phyloP scores from a whole-genome alignment of 1,139 yeast species.

The Yamadazyma friedrichii region DNA sequence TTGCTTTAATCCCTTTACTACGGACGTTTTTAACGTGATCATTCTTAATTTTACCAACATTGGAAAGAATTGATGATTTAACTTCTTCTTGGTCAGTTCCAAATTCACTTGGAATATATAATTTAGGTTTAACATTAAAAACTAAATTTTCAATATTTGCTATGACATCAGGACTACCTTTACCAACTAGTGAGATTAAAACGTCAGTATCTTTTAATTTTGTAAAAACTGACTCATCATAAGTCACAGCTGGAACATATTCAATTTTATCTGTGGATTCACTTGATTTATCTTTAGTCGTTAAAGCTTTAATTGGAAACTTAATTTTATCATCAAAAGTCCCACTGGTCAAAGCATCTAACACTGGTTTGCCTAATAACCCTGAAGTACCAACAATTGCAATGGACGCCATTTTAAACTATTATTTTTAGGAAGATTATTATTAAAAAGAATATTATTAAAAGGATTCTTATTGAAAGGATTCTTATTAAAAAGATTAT shows the following conservation, averaged over 20 bases:
- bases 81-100: conserved; percentile 42
- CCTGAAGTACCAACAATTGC: conserved; percentile 60
- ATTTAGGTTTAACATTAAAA: conserved; percentile 42
- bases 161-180: conserved; percentile 24
- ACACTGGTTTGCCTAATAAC: conserved; percentile 44
- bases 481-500: too few relatives aligned
- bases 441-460: too few relatives aligned
- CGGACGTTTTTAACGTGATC: conserved; percentile 41
- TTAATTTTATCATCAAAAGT: conserved; percentile 41
- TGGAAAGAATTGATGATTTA: conserved; percentile 25
- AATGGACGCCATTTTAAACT: conserved; percentile 26
- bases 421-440: conserved; percentile 1
- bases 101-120: conserved; percentile 63
- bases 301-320: conserved; percentile 51
- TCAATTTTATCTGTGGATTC: conserved; percentile 37
- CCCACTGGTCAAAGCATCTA: conserved; percentile 44
- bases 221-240: conserved; percentile 24
- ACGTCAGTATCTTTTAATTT: conserved; percentile 51
- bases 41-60: conserved; percentile 36
- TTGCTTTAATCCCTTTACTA: conserved; percentile 49
- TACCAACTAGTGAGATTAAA: conserved; percentile 41
- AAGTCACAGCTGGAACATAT: conserved; percentile 32
- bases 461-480: too few relatives aligned
- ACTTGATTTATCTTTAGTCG: conserved; percentile 40
- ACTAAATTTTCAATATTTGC: conserved; percentile 33